Percentiles rank a stretch among this genome's conserved stretches.
These are phyloP conservation scores for Ogataea hybrid DNA, from an alignment of 1,139 yeast genomes.

Conservation along the genomic window DNA sequence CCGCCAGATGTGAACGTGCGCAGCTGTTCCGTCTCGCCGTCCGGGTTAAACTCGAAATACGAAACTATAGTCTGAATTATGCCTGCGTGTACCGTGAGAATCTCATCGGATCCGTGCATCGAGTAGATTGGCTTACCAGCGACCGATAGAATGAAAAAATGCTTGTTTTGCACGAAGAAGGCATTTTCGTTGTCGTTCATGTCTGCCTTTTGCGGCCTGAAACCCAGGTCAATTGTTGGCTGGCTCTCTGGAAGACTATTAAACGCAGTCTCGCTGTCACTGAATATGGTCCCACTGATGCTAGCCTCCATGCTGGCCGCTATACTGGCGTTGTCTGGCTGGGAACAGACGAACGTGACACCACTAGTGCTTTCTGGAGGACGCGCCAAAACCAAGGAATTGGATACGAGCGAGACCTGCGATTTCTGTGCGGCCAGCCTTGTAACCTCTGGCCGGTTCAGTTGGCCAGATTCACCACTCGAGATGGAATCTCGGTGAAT, in stretches of 20 bases:
- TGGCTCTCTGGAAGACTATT: slow-evolving; percentile 7
- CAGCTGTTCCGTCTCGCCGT: slow-evolving; percentile 31
- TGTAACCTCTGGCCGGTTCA: not conserved
- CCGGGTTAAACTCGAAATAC: slow-evolving; percentile 47
- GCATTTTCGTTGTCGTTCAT: slow-evolving; percentile 25
- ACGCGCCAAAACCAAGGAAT: slow-evolving; percentile 20
- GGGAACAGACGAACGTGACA: slow-evolving; percentile 17
- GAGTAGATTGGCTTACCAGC: slow-evolving; percentile 95
- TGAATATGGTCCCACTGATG: slow-evolving; percentile 19
- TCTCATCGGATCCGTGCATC: slow-evolving; percentile 70
- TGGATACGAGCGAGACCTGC: slow-evolving; percentile 22
- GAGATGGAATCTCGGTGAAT: slow-evolving; percentile 17
- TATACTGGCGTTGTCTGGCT: slow-evolving; percentile 12
- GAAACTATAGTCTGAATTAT: slow-evolving; percentile 66
- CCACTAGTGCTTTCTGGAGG: slow-evolving; percentile 26
- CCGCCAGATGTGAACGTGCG: slow-evolving; percentile 40
- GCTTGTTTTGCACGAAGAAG: slow-evolving; percentile 54
- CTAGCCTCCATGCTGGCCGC: slow-evolving; percentile 19
- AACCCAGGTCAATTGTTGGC: slow-evolving; percentile 17
- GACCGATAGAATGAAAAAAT: slow-evolving; percentile 76
- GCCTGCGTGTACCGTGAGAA: slow-evolving; percentile 73
- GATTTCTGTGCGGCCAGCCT: slow-evolving; percentile 21
- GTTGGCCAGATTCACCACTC: slow-evolving; percentile 8
- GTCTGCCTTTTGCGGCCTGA: slow-evolving; percentile 28
- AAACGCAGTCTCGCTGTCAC: slow-evolving; percentile 14